These are phyloP conservation scores for Tulasnella sp. DNA, from an alignment of 768 basidiomycete genomes.

Conservation along the genomic window DNA sequence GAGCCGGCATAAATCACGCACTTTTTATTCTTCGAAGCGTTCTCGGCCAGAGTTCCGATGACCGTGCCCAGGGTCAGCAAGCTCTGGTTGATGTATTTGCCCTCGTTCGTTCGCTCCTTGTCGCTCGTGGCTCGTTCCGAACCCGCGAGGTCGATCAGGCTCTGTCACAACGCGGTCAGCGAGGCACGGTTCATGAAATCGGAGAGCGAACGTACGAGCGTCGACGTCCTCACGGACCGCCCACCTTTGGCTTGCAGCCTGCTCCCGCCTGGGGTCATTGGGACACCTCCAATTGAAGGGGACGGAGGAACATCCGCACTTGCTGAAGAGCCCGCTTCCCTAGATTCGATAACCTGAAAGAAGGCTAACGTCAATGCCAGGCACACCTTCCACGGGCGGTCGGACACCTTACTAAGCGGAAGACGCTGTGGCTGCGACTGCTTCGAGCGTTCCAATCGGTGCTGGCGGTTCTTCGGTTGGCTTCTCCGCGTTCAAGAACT, in stretches of 20 bases:
- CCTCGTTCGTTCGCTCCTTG: slow-evolving; percentile 93
- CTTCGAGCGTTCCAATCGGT: slow-evolving; percentile 99
- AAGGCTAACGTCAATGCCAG: slow-evolving; percentile 4
- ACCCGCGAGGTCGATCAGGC: slow-evolving; percentile 92
- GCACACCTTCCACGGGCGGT: background rate
- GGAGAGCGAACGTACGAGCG: slow-evolving; percentile 47
- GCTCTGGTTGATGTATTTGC: slow-evolving; percentile 91
- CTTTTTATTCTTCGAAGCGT: slow-evolving; percentile 68
- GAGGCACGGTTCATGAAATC: slow-evolving; percentile 4
- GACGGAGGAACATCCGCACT: background rate
- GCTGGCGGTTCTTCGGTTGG: slow-evolving; percentile 81
- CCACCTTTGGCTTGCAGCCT: slow-evolving; percentile 73
- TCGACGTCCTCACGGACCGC: slow-evolving; percentile 71
- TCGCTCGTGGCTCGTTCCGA: slow-evolving; percentile 95
- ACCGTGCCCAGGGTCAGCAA: slow-evolving; percentile 89
- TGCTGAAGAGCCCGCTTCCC: slow-evolving; percentile 50
- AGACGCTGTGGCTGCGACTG: slow-evolving; percentile 91
- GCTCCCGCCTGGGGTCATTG: slow-evolving; percentile 56
- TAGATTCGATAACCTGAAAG: slow-evolving; percentile 61
- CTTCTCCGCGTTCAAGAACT: slow-evolving; percentile 80
- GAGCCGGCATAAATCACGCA: slow-evolving; percentile 34
- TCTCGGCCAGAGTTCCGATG: slow-evolving; percentile 87
- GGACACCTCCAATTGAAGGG: slow-evolving; percentile 29
- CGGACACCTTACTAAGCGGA: slow-evolving; percentile 62
- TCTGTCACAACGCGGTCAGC: slow-evolving; percentile 44